Evolutionary conservation across 495 filamentous ascomycete species (phyloP).

Genomic region (Patellaria atrata): DNA sequence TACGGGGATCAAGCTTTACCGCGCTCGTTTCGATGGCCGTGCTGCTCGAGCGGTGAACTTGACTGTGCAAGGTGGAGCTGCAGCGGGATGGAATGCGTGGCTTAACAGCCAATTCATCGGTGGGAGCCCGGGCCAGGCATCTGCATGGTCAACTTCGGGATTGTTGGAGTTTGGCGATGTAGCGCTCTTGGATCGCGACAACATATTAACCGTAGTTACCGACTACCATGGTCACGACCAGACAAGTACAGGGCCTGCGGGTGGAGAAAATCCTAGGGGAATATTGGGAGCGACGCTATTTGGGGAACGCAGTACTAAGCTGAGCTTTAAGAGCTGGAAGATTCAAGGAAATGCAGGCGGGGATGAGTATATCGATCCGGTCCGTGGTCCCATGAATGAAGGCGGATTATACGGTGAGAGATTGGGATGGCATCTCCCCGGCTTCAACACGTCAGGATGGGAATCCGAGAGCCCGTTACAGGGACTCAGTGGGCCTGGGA

Average conservation of each 20-base stretch:
- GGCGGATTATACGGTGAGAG: slow-evolving; percentile 26
- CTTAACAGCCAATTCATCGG: slow-evolving; percentile 13
- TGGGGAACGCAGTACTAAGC: neutral
- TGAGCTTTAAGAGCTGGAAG: slow-evolving; percentile 10
- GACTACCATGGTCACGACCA: slow-evolving; percentile 16
- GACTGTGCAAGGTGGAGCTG: slow-evolving; percentile 12
- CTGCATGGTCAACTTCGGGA: slow-evolving; percentile 5
- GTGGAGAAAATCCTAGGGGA: slow-evolving; percentile 14
- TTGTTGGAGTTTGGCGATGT: slow-evolving; percentile 3
- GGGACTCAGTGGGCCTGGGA: slow-evolving; percentile 4
- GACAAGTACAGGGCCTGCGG: slow-evolving; percentile 6
- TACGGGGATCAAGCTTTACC: slow-evolving; percentile 12
- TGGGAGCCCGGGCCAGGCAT: slow-evolving; percentile 8
- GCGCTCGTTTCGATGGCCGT: slow-evolving; percentile 8
- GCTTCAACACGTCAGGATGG: slow-evolving; percentile 12
- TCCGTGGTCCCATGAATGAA: slow-evolving; percentile 30
- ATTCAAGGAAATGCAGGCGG: slow-evolving; percentile 18
- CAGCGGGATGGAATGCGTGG: slow-evolving; percentile 14
- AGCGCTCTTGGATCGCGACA: slow-evolving; percentile 2
- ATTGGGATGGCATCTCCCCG: slow-evolving; percentile 25
- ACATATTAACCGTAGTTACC: slow-evolving; percentile 10
- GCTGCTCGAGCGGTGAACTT: slow-evolving; percentile 7
- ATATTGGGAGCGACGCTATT: slow-evolving; percentile 10
- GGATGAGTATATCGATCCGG: slow-evolving; percentile 12
- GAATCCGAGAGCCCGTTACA: slow-evolving; percentile 16